Evolutionary conservation across 75 land plant genomes (phyloP).

Genomic region (Pseudotsuga menziesii): DNA sequence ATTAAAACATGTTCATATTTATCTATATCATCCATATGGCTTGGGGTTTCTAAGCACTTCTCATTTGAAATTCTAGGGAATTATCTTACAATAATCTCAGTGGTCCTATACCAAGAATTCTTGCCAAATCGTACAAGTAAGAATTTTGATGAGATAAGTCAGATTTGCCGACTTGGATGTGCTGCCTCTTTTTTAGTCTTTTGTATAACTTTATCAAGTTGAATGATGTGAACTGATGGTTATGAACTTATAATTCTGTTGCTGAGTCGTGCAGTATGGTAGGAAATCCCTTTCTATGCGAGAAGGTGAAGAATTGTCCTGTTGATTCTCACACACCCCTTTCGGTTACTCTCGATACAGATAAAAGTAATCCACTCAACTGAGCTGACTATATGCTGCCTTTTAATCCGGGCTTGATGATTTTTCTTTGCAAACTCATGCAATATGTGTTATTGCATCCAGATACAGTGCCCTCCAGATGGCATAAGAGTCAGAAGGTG

Average conservation of each 20-base stretch:
- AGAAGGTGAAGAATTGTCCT: conserved; percentile 53
- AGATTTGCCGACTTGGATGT: neutral
- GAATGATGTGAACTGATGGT: neutral
- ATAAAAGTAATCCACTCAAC: too few species aligned
- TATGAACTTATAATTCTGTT: conserved; percentile 6
- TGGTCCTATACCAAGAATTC: conserved; percentile 49
- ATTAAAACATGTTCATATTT: neutral
- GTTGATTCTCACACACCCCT: conserved; percentile 52
- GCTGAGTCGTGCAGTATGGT: conserved; percentile 22
- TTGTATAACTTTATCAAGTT: too few species aligned
- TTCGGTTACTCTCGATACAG: conserved; percentile 10
- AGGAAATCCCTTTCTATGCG: conserved; percentile 60
- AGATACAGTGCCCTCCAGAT: too few species aligned
- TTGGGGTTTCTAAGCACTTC: too few species aligned
- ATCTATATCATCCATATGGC: too few species aligned
- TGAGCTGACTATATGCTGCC: too few species aligned
- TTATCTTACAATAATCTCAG: conserved; percentile 62
- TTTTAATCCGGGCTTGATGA: too few species aligned
- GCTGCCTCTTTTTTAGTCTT: too few species aligned
- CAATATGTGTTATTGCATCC: too few species aligned
- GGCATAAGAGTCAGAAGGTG: conserved; percentile 36
- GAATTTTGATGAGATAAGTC: neutral
- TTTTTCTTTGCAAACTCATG: too few species aligned
- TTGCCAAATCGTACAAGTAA: conserved; percentile 56
- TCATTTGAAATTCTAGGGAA: conserved; percentile 38